These are phyloP conservation scores for Cinchona pubescens DNA, from an alignment of 257 asterid genomes.

Conservation along the genomic window DNA sequence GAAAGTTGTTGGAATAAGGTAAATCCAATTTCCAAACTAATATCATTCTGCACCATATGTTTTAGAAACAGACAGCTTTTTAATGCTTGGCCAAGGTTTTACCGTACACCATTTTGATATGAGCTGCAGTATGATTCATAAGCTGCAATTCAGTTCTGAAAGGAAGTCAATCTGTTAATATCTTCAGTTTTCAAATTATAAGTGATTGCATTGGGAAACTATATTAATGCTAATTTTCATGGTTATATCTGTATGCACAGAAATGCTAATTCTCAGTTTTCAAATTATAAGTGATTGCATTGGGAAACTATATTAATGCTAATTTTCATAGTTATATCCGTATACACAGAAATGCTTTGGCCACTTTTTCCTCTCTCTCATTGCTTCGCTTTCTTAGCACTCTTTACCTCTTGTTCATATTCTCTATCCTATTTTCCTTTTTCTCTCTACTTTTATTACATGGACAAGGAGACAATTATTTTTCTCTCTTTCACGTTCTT, in stretches of 20 bases:
- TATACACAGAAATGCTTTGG: background rate
- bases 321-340: background rate
- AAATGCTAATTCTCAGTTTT: too few species aligned
- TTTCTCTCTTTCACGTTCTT: background rate
- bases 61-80: background rate
- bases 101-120: background rate
- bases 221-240: background rate
- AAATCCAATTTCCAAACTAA: constrained; percentile 5
- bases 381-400: background rate
- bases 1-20: constrained; percentile 44
- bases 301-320: background rate
- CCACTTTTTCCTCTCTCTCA: background rate
- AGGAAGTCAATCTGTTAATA: background rate
- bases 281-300: background rate
- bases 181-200: too few species aligned
- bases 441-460: background rate
- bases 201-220: background rate
- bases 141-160: background rate
- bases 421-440: background rate
- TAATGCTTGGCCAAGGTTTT: background rate
- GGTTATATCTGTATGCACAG: too few species aligned
- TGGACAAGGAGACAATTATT: background rate
- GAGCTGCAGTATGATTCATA: background rate
- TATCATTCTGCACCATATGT: too few species aligned
- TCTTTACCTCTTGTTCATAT: background rate